Evolutionary conservation across 2,329 filamentous ascomycete genomes (phyloP), one percentile per base, ranked within the genome.

Genomic region (Penicillium sp.): DNA sequence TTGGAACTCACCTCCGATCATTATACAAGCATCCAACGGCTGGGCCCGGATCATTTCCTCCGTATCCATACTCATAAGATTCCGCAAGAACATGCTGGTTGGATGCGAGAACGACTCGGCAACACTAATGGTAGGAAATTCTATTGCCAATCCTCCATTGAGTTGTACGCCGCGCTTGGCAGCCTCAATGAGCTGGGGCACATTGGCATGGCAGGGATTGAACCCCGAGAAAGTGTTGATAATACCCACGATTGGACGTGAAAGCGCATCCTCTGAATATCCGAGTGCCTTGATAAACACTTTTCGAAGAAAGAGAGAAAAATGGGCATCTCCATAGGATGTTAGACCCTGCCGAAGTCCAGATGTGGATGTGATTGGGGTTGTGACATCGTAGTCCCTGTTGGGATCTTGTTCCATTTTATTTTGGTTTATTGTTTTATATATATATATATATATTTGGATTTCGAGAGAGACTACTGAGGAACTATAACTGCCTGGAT

Each of bases 51-150:
- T 85, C 88, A 90, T 90, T 75, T 90, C 88, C 69, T 90, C 88
- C 0, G 88, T 90, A 66, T 90, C 88, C 85, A 90, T 89, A 61
- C 84, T 87, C 88, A 91, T 90, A 54, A 90, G 66, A 61, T 90
- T 90, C 31, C 88, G 73, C 45, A 90, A 67, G 53, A 85, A 90
- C 88, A 91, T 90, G 73, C 87, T 89, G 5, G 88, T 90, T 2
- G 88, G 88, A 42, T 80, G 77, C 0, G 87, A 79, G 67, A 91
- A 90, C 3, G 78, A 82, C 77, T 90, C 88, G 61, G 88, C 84
- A 0, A 90, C 67, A 59, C 84, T 88, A 52, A 91, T 89, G 0
- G 88, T 90, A 0, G 88, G 88, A 61, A 90, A 90, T 36, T 90
- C 87, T 22, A 90, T 80, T 0, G 88, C 84, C 28, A 90, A 71